Base-by-base conservation (phyloP, 495 filamentous ascomycete species). In the Podospora pseudoanserina region DNA sequence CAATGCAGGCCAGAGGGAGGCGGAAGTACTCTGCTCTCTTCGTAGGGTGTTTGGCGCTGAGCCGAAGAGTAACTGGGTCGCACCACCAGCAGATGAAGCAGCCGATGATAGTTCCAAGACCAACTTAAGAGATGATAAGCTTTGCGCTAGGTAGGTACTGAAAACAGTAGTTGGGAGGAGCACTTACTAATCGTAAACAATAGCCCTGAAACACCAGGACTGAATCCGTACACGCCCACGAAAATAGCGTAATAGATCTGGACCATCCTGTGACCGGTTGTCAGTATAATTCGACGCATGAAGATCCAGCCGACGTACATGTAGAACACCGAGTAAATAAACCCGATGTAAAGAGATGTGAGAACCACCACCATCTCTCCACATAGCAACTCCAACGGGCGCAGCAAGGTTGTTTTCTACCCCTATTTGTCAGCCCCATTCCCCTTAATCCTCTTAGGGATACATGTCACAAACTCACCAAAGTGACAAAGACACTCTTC, bases 281-380 rank as follows among this genome's bases (percentile, higher is more conserved):
- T 66, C 7, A 59, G 54, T 9, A 4, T 32, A 1, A 0, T 32
- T 32, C 30, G 4, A 7, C 15, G 15, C 15, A 60, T 1, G 4
- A 56, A 19, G 23, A 49, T 26, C 7, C 19, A 11, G 34, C 23
- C 34, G 19, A 55, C 71, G 56, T 80, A 89, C 67, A 91, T 84
- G 73, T 88, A 91, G 67, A 92, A 92, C 18, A 92, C 88, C 4
- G 84, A 86, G 71, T 91, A 92, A 11, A 85, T 80, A 7, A 90
- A 79, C 5, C 85, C 80, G 11, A 91, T 79, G 71, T 88, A 92
- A 5, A 91, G 71, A 34, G 86, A 88, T 1, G 83, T 84, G 66
- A 89, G 81, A 13, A 86, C 78, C 2, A 92, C 87, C 30, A 92
- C 83, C 5, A 85, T 84, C 75, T 92, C 90, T 34, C 78, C 77